These are phyloP conservation scores for Xerocomellus chrysenteron DNA, from an alignment of 768 basidiomycete genomes.

Conservation along the genomic window DNA sequence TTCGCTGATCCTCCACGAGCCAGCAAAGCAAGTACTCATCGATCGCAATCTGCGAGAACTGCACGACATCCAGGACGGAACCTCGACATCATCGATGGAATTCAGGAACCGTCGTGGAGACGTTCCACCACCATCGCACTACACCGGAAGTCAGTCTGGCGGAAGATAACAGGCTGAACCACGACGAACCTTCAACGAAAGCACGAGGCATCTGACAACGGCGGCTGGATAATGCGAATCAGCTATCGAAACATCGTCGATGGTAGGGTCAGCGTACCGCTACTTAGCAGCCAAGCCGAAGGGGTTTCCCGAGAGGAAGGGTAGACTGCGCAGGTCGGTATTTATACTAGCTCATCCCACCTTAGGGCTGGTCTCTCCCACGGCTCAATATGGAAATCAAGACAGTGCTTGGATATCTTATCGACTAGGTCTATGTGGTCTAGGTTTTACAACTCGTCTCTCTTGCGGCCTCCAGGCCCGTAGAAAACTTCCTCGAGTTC, in stretches of 20 bases:
- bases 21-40: slow-evolving; percentile 20
- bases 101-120: slow-evolving; percentile 6
- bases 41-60: not conserved
- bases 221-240: slow-evolving; percentile 8
- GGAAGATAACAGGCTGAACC: not conserved
- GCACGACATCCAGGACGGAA: not conserved
- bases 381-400: slow-evolving; percentile 12
- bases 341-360: slow-evolving; percentile 11
- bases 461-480: slow-evolving; percentile 28
- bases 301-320: slow-evolving; percentile 31
- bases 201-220: slow-evolving; percentile 19
- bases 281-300: slow-evolving; percentile 24
- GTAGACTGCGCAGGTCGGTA: not conserved
- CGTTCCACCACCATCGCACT: slow-evolving; percentile 20
- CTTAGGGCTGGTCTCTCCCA: slow-evolving; percentile 34
- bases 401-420: not conserved
- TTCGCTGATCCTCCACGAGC: slow-evolving; percentile 21
- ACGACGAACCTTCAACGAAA: slow-evolving; percentile 3
- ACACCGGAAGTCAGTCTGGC: not conserved
- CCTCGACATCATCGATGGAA: slow-evolving; percentile 12
- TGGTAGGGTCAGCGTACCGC: slow-evolving; percentile 3
- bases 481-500: slow-evolving; percentile 58
- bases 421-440: slow-evolving; percentile 2
- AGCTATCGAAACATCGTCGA: not conserved
- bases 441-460: slow-evolving; percentile 41